These are phyloP conservation scores for Rachicladosporium sp. DNA, from an alignment of 2,329 filamentous ascomycete genomes.

Conservation along the genomic window DNA sequence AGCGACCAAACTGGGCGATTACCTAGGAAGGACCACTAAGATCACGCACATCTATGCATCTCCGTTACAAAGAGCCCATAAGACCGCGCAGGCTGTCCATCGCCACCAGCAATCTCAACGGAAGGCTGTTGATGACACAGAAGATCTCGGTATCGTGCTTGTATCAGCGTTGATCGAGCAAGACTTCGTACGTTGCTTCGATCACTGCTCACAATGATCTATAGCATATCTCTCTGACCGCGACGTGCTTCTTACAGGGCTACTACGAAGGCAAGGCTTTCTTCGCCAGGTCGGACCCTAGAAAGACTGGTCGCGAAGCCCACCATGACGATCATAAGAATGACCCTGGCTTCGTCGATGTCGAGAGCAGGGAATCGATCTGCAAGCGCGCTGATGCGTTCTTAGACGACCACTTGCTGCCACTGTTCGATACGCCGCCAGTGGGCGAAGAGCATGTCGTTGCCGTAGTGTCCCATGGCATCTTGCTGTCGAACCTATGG, in stretches of 20 bases:
- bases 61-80: slow-evolving; percentile 59
- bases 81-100: slow-evolving; percentile 56
- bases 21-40: slow-evolving; percentile 53
- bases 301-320: slow-evolving; percentile 26
- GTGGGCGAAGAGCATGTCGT: slow-evolving; percentile 31
- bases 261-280: slow-evolving; percentile 55
- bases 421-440: slow-evolving; percentile 34
- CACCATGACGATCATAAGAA: slow-evolving; percentile 28
- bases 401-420: slow-evolving; percentile 50
- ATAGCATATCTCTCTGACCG: too few species aligned
- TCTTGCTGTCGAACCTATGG: slow-evolving; percentile 62
- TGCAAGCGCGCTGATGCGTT: slow-evolving; percentile 51
- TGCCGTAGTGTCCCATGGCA: slow-evolving; percentile 69
- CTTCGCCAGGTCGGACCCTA: slow-evolving; percentile 27
- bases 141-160: slow-evolving; percentile 27
- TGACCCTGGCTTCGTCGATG: slow-evolving; percentile 38
- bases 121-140: neutral
- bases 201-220: too few species aligned
- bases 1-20: slow-evolving; percentile 54
- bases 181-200: slow-evolving; percentile 1
- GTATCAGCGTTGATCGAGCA: slow-evolving; percentile 53
- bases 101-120: slow-evolving; percentile 35
- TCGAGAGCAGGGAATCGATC: slow-evolving; percentile 61
- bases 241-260: slow-evolving; percentile 26
- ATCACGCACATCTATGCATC: slow-evolving; percentile 63